Conservation (phyloP, 148 eudicot species). For the Vaccinium myrtillus region DNA sequence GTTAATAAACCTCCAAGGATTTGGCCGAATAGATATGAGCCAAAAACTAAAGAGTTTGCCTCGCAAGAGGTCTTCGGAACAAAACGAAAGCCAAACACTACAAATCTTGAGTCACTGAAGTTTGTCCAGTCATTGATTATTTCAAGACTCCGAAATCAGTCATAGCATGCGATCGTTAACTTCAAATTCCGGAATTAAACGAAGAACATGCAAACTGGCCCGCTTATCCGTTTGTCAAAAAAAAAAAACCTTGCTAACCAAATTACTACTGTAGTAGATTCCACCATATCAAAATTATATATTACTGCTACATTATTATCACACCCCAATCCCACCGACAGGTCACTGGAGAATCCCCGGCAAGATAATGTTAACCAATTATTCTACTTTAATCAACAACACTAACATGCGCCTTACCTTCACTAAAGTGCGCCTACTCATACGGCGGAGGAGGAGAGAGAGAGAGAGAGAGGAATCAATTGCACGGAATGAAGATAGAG, state of each 20-base stretch:
- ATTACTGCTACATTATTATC: not conserved
- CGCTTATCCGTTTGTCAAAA: too few species aligned
- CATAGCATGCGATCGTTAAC: too few species aligned
- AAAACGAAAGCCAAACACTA: too few species aligned
- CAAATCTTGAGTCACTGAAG: too few species aligned
- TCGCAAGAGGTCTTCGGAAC: too few species aligned
- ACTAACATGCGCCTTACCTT: not conserved
- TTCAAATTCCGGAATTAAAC: too few species aligned
- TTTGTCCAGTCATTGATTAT: too few species aligned
- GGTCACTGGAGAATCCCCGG: constrained; percentile 18
- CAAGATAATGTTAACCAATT: constrained; percentile 1
- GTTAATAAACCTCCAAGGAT: not conserved
- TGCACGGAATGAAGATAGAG: not conserved
- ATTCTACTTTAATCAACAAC: constrained; percentile 15
- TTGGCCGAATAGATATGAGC: too few species aligned
- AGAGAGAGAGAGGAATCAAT: not conserved
- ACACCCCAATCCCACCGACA: constrained; percentile 24
- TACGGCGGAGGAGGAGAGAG: not conserved
- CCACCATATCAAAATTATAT: not conserved
- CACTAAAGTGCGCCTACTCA: constrained; percentile 11
- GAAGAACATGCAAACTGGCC: too few species aligned
- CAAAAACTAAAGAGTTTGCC: too few species aligned
- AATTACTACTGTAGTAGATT: not conserved
- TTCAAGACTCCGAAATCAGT: too few species aligned
- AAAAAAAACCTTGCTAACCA: not conserved